phyloP scores from a whole-genome alignment of 2,329 filamentous ascomycete species.

The Colletotrichum tabaci region DNA sequence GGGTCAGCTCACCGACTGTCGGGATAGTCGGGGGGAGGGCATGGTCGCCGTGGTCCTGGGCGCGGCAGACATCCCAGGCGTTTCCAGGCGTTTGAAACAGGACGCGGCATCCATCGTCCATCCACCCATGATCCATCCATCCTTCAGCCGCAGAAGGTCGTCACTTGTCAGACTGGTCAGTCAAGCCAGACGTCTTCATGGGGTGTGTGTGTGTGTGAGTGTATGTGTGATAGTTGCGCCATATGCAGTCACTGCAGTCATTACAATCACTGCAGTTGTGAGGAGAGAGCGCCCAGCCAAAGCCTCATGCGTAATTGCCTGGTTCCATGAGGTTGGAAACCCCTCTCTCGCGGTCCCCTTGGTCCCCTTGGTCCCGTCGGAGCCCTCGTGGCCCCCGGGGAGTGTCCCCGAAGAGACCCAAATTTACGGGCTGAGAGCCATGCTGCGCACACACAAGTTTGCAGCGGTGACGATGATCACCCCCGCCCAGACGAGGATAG shows the following conservation, averaged over 20 bases:
- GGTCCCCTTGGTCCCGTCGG: too few species aligned
- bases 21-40: not conserved
- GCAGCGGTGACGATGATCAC: constrained; percentile 20
- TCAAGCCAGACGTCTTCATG: not conserved
- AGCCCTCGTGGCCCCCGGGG: not conserved
- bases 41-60: too few species aligned
- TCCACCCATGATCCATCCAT: not conserved
- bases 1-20: not conserved
- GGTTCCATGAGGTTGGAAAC: not conserved
- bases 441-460: not conserved
- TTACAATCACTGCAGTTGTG: too few species aligned
- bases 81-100: constrained; percentile 1
- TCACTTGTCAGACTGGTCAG: not conserved
- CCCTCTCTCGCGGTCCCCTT: too few species aligned
- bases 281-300: not conserved
- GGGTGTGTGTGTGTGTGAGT: too few species aligned
- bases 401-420: not conserved
- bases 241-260: not conserved
- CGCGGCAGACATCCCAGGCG: not conserved
- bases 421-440: not conserved
- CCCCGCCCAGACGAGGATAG: constrained; percentile 9
- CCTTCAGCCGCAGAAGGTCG: not conserved
- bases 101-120: not conserved
- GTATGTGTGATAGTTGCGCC: not conserved
- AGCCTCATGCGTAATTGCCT: not conserved